Evolutionary conservation across 2,329 filamentous ascomycete species (phyloP).

Genomic region (Fusarium chlamydosporum): DNA sequence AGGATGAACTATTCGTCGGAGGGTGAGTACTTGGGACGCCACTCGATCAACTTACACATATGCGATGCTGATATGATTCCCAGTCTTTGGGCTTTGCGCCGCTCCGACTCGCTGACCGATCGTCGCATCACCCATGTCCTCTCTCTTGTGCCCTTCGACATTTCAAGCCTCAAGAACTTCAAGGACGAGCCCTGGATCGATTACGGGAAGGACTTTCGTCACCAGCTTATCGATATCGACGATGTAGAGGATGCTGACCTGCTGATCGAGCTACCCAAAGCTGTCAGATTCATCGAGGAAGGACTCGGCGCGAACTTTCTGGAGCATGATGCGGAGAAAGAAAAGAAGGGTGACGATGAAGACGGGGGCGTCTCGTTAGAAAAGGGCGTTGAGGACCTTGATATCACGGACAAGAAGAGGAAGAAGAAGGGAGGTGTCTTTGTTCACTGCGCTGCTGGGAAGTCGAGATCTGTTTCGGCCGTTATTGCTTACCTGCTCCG

Average conservation of each 20-base stretch:
- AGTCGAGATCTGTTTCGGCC: conserved; percentile 89
- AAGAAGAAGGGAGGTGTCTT: conserved; percentile 62
- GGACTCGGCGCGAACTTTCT: conserved; percentile 65
- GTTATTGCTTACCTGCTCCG: conserved; percentile 88
- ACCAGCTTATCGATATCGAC: conserved; percentile 86
- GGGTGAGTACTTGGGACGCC: conserved; percentile 53
- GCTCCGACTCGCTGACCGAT: conserved; percentile 76
- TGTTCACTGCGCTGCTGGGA: conserved; percentile 90
- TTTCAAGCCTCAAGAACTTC: conserved; percentile 58
- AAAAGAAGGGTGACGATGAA: conserved; percentile 27
- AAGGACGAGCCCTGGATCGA: conserved; percentile 65
- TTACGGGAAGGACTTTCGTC: conserved; percentile 72
- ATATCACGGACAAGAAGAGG: conserved; percentile 34
- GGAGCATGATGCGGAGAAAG: conserved; percentile 16
- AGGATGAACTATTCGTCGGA: conserved; percentile 59
- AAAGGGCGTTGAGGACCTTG: conserved; percentile 36
- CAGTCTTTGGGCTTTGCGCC: conserved; percentile 82
- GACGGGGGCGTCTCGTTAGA: conserved; percentile 44
- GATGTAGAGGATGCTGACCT: conserved; percentile 93
- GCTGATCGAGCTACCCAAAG: conserved; percentile 81
- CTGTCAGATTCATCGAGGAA: conserved; percentile 85
- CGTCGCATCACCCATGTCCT: conserved; percentile 90
- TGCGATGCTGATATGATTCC: conserved; percentile 24
- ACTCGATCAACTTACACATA: conserved; percentile 3
- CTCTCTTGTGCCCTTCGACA: conserved; percentile 77